phyloP scores from a whole-genome alignment of 768 basidiomycete genomes.

The Suillus hirtellus region DNA sequence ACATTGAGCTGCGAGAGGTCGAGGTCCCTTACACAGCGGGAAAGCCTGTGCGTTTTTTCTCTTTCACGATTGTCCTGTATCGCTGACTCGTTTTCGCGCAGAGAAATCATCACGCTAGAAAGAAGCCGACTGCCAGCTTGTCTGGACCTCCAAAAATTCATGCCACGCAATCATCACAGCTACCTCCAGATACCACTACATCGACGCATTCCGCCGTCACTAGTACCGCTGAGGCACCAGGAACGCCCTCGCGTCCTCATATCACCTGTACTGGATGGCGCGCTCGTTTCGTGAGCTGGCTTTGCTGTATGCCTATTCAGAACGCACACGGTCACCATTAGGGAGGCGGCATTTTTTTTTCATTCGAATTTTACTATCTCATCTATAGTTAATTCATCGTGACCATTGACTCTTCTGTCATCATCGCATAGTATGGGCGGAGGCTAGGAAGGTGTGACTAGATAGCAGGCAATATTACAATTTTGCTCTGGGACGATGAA shows the following conservation, averaged over 20 bases:
- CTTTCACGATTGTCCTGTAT: neutral
- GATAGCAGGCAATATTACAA: too few species aligned
- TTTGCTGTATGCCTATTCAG: neutral
- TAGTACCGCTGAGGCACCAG: neutral
- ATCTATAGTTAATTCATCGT: too few species aligned
- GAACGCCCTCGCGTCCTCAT: neutral
- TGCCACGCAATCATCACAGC: neutral
- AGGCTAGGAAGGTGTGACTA: too few species aligned
- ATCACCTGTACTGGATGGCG: neutral
- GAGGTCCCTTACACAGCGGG: neutral
- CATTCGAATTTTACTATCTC: too few species aligned
- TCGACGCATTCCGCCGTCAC: neutral
- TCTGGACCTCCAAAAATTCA: neutral
- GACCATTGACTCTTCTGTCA: too few species aligned
- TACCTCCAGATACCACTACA: neutral
- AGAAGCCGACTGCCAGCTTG: neutral
- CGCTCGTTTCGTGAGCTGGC: neutral
- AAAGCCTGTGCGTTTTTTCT: neutral
- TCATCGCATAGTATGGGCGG: too few species aligned
- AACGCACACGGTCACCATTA: neutral
- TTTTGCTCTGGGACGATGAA: too few species aligned
- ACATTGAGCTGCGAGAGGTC: neutral
- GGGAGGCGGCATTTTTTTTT: neutral
- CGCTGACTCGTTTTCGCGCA: neutral
- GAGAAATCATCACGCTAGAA: neutral